Conservation (phyloP, 306 rosid species). For the Boehmeria nivea region DNA sequence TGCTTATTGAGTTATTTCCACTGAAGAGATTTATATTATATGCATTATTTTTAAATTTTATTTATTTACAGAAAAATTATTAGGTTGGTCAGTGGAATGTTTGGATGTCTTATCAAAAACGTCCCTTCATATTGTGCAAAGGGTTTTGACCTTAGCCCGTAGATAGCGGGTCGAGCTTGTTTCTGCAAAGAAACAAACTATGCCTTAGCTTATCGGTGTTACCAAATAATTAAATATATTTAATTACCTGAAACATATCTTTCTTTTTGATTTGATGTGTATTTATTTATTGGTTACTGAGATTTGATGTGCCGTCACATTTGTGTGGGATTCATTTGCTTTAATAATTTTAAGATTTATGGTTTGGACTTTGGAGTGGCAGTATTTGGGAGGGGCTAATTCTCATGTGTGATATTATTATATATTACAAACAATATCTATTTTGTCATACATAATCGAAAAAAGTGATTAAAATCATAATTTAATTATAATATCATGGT, state of each 20-base stretch:
- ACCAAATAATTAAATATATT: too few species aligned
- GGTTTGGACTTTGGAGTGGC: neutral
- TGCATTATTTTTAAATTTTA: neutral
- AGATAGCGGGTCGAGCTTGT: neutral
- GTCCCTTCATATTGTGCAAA: neutral
- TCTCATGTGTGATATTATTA: too few species aligned
- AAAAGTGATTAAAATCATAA: too few species aligned
- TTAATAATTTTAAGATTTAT: neutral
- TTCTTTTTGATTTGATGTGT: slow-evolving; percentile 5
- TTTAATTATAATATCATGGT: too few species aligned
- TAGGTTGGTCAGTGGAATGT: neutral
- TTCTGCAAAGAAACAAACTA: too few species aligned
- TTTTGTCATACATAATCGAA: too few species aligned
- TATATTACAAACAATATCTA: too few species aligned
- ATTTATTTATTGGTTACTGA: neutral
- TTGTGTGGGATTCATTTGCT: slow-evolving; percentile 1
- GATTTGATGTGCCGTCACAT: slow-evolving; percentile 2
- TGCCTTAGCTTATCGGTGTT: too few species aligned
- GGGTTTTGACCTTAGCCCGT: neutral
- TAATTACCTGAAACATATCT: neutral
- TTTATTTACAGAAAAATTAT: neutral
- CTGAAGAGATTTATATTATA: too few species aligned
- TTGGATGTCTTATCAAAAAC: too few species aligned
- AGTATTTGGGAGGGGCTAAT: neutral
- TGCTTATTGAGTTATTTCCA: too few species aligned